Percentiles rank a stretch among this genome's conserved stretches.
These are phyloP conservation scores for Celoporthe dispersa DNA, from an alignment of 2,329 filamentous ascomycete genomes.

Conservation along the genomic window DNA sequence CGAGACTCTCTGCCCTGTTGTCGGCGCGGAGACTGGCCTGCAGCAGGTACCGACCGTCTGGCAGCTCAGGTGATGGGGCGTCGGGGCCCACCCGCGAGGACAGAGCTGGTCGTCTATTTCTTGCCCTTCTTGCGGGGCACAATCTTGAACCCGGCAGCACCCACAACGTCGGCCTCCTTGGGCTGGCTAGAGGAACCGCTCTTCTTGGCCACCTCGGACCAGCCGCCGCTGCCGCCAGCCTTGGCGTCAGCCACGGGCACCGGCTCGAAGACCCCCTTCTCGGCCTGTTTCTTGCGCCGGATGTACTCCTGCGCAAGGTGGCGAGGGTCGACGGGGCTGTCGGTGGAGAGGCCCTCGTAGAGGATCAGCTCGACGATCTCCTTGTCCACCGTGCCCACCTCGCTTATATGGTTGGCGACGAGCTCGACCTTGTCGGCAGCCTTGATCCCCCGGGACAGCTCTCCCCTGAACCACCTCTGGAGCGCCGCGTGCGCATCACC, in stretches of 20 bases:
- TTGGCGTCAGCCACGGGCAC: slow-evolving; percentile 56
- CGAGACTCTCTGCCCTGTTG: neutral
- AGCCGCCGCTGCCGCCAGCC: slow-evolving; percentile 70
- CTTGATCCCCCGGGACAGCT: slow-evolving; percentile 74
- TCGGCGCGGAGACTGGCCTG: neutral
- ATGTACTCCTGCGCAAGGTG: slow-evolving; percentile 96
- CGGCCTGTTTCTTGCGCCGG: slow-evolving; percentile 87
- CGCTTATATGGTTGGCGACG: slow-evolving; percentile 76
- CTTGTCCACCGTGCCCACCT: slow-evolving; percentile 49
- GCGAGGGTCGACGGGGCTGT: slow-evolving; percentile 86
- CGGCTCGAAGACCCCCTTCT: slow-evolving; percentile 79
- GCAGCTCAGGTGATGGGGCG: neutral
- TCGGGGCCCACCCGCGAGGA: neutral
- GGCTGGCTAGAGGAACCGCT: slow-evolving; percentile 56
- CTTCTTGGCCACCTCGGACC: slow-evolving; percentile 98
- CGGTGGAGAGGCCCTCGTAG: slow-evolving; percentile 85
- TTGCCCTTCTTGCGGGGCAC: slow-evolving; percentile 94
- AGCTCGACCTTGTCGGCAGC: slow-evolving; percentile 68
- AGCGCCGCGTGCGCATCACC: slow-evolving; percentile 82
- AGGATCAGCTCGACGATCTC: slow-evolving; percentile 65
- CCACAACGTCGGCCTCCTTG: slow-evolving; percentile 42
- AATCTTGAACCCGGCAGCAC: slow-evolving; percentile 76
- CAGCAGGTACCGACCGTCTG: neutral
- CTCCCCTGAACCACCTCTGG: slow-evolving; percentile 85
- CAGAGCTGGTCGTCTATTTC: slow-evolving; percentile 52